phyloP scores from a whole-genome alignment of 2,329 filamentous ascomycete species.

The Colletotrichum musae region DNA sequence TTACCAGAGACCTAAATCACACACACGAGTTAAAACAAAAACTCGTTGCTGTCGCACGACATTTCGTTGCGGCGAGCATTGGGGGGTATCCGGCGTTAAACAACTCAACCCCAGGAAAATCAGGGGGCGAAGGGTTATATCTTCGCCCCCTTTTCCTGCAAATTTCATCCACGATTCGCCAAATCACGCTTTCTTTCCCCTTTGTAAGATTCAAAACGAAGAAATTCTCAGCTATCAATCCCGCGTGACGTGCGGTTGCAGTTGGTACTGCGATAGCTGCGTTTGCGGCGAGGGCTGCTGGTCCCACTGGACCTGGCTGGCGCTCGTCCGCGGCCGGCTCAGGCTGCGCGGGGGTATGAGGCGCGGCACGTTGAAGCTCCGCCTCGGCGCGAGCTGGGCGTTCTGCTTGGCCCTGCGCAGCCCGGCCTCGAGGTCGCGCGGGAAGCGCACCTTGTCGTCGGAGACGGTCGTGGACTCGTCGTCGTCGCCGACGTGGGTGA shows the following conservation, averaged over 20 bases:
- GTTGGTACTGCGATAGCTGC: too few species aligned
- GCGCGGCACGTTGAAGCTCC: slow-evolving; percentile 24
- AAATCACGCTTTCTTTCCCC: too few species aligned
- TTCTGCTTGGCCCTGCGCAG: slow-evolving; percentile 16
- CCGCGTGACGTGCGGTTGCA: neutral
- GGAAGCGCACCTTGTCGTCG: slow-evolving; percentile 24
- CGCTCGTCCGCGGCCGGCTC: slow-evolving; percentile 15
- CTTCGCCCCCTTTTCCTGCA: too few species aligned
- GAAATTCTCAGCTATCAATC: neutral
- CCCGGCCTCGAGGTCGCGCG: slow-evolving; percentile 24
- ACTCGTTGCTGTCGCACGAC: too few species aligned
- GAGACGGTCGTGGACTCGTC: slow-evolving; percentile 2
- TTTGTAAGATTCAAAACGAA: too few species aligned
- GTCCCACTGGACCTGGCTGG: slow-evolving; percentile 23
- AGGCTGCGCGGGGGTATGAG: slow-evolving; percentile 9
- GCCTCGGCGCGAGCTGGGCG: slow-evolving; percentile 3
- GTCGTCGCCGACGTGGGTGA: slow-evolving; percentile 5
- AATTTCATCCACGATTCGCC: too few species aligned
- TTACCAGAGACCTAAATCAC: too few species aligned
- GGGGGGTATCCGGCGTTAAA: too few species aligned
- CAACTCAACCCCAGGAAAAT: too few species aligned
- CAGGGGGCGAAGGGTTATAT: too few species aligned
- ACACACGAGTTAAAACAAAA: too few species aligned
- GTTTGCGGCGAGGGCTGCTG: neutral
- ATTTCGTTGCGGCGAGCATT: too few species aligned